Percentiles rank a stretch among this genome's conserved stretches.
phyloP scores from a whole-genome alignment of 2,329 filamentous ascomycete genomes.

The Fusarium secorum region DNA sequence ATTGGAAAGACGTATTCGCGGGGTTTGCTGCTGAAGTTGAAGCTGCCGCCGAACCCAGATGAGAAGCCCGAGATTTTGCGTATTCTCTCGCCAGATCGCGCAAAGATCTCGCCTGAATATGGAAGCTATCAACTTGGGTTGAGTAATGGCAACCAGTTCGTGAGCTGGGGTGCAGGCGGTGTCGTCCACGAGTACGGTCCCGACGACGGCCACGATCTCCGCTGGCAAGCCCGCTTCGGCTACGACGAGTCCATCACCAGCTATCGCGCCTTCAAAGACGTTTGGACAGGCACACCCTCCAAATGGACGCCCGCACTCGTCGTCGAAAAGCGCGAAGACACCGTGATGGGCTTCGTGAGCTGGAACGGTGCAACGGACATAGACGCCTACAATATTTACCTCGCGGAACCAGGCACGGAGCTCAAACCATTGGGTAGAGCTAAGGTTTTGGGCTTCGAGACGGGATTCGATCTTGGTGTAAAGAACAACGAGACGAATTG shows the following conservation, averaged over 20 bases:
- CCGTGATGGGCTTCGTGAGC: slow-evolving; percentile 27
- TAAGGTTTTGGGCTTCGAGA: slow-evolving; percentile 32
- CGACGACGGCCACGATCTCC: slow-evolving; percentile 28
- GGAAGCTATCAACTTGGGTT: slow-evolving; percentile 32
- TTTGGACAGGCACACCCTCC: slow-evolving; percentile 37
- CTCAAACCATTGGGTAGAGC: slow-evolving; percentile 6
- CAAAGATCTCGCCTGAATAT: slow-evolving; percentile 16
- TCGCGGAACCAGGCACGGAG: neutral
- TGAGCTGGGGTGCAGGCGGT: slow-evolving; percentile 37
- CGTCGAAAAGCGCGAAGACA: slow-evolving; percentile 5
- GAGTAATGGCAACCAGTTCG: slow-evolving; percentile 35
- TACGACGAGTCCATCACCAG: slow-evolving; percentile 25
- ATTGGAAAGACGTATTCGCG: slow-evolving; percentile 1
- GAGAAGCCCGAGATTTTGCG: slow-evolving; percentile 22
- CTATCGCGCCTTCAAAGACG: slow-evolving; percentile 39
- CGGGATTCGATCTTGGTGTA: slow-evolving; percentile 28
- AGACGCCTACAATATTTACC: slow-evolving; percentile 36
- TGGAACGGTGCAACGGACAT: slow-evolving; percentile 43
- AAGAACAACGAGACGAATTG: slow-evolving; percentile 28
- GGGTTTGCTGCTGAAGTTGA: slow-evolving; percentile 21
- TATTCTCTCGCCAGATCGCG: slow-evolving; percentile 9
- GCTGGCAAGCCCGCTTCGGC: slow-evolving; percentile 40
- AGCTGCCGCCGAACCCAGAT: slow-evolving; percentile 20
- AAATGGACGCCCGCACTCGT: slow-evolving; percentile 26
- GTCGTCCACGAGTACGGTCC: slow-evolving; percentile 40